phyloP scores from a whole-genome alignment of 2,329 filamentous ascomycete genomes.

The Parafenestella ontariensis region DNA sequence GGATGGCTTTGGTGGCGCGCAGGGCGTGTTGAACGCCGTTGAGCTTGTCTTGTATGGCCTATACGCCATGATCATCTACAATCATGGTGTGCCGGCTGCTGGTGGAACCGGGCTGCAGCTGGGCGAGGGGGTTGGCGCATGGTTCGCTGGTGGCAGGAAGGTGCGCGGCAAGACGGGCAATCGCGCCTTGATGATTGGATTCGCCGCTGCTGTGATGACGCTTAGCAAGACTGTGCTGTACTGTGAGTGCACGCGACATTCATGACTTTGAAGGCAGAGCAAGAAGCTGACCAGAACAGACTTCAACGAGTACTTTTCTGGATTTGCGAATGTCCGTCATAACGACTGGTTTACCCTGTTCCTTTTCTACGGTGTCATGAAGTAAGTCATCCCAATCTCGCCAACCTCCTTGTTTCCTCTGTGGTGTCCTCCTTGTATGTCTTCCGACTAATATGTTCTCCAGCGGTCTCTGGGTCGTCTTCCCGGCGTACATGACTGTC shows the following conservation, averaged over 20 bases:
- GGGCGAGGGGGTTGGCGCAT: slow-evolving; percentile 50
- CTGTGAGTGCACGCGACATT: slow-evolving; percentile 55
- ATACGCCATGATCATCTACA: slow-evolving; percentile 65
- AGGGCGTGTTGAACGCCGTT: slow-evolving; percentile 71
- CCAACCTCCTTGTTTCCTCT: neutral
- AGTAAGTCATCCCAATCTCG: slow-evolving; percentile 56
- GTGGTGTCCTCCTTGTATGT: neutral
- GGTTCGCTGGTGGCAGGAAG: slow-evolving; percentile 58
- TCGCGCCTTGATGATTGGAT: slow-evolving; percentile 65
- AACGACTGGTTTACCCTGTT: slow-evolving; percentile 63
- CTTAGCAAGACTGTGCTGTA: slow-evolving; percentile 73
- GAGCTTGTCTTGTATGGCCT: slow-evolving; percentile 71
- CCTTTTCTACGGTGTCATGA: slow-evolving; percentile 70
- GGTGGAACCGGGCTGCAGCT: slow-evolving; percentile 50
- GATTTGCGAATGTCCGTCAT: slow-evolving; percentile 68
- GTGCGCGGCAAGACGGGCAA: slow-evolving; percentile 61
- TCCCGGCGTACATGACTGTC: slow-evolving; percentile 69
- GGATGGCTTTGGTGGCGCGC: slow-evolving; percentile 80
- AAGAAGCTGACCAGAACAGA: slow-evolving; percentile 49
- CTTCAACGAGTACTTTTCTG: slow-evolving; percentile 67
- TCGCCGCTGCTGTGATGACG: slow-evolving; percentile 67
- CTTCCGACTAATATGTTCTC: neutral
- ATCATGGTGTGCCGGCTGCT: slow-evolving; percentile 44
- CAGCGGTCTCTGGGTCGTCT: slow-evolving; percentile 70
- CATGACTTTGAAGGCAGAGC: neutral